Evolutionary conservation across 805 yeast species (phyloP), one percentile per base, ranked within the genome.

Genomic region (Wickerhamiella allomyrinae): DNA sequence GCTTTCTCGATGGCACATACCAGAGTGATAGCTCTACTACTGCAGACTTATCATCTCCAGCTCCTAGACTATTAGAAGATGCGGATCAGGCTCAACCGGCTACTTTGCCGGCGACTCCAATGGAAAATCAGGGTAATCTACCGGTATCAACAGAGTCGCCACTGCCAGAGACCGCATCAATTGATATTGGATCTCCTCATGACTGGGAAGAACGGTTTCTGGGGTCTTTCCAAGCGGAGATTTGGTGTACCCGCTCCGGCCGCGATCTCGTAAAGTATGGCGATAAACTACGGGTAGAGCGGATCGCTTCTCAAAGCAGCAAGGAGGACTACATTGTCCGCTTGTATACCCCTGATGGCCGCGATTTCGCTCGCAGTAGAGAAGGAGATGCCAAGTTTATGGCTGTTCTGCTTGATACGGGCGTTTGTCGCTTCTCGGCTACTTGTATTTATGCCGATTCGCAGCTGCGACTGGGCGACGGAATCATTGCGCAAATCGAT

Each of bases 281-380:
- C 22, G 66, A 63, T 11, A 40, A 37, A 20, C 41, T 63, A 15
- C 25, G 36, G 1, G 37, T 63, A 5, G 46, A 49, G 34, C 56
- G 65, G 13, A 20, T 36, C n/a, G 29, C 43, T 3, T 13, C 39
- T 7, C 17, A 39, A 2, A 17, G 34, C 8, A 1, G 33, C 6
- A 49, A 49, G 24, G 56, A 53, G 10, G 56, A 56, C 33, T 44
- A 29, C 25, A 47, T 59, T 21, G 62, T 63, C 11, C 51, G 63
- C 2, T 51, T 64, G n/a, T 42, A 46, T n/a, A 57, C 58, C 11
- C 49, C 42, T 10, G 41, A 42, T 7, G 61, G 58, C 11, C 41
- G 80, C 45, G 94, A 83, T 55, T 65, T 87, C 23, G 96, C 91
- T 0, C 70, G 94, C 49, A 56, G 83, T 1, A 77, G 83, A 0